These are phyloP conservation scores for Lablab purpureus DNA, from an alignment of 306 rosid genomes.

Conservation along the genomic window DNA sequence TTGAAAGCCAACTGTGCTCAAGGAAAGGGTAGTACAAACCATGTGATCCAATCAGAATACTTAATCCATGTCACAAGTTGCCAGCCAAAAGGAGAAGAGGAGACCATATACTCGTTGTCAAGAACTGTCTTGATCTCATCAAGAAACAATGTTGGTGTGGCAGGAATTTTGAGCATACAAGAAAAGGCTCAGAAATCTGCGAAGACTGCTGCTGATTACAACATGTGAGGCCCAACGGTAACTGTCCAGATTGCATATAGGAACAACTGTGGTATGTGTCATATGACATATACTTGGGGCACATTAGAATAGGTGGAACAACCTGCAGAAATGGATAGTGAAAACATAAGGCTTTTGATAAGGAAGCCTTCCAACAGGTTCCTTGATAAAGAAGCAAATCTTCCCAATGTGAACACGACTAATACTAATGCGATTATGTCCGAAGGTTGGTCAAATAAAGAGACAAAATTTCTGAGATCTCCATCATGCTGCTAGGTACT, in stretches of 20 bases:
- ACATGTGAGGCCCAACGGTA: constrained; percentile 54
- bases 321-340: constrained; percentile 36
- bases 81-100: constrained; percentile 59
- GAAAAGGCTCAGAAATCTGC: constrained; percentile 48
- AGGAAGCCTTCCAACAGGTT: neutral
- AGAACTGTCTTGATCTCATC: constrained; percentile 57
- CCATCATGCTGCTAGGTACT: neutral
- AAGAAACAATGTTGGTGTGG: constrained; percentile 49
- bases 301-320: constrained; percentile 54
- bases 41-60: constrained; percentile 1
- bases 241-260: constrained; percentile 51
- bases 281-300: constrained; percentile 55
- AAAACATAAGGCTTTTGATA: constrained; percentile 26
- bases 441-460: neutral
- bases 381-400: constrained; percentile 3
- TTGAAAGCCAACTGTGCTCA: constrained; percentile 27
- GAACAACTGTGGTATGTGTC: constrained; percentile 54
- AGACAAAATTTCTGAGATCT: neutral
- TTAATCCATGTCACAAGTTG: constrained; percentile 45
- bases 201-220: constrained; percentile 51
- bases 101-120: constrained; percentile 54
- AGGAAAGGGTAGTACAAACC: constrained; percentile 22
- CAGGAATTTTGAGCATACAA: constrained; percentile 50
- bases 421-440: constrained; percentile 4
- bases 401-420: neutral